Evolutionary conservation across 495 filamentous ascomycete genomes (phyloP), one percentile per base, ranked within the genome.

Genomic region (Xylaria grammica): DNA sequence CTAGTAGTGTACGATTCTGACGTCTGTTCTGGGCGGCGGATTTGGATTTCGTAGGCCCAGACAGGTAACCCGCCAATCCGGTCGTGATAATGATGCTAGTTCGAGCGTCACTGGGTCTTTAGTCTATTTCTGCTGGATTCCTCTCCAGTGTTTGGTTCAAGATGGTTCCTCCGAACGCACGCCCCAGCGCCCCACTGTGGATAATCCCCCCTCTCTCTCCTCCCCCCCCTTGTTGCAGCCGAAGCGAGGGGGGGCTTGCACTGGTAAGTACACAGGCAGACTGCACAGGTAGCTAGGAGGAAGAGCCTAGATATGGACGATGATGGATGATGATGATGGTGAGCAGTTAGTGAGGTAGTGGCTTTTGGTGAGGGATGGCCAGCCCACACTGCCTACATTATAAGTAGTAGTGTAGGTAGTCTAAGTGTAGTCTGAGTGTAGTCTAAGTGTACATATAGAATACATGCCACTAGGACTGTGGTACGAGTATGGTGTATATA

Each of bases 41-140:
- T 60, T 60, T 60, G 44, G 27, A 60, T 49, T 60, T 60, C 10
- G 30, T 52, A 38, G 58, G 58, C 58, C 58, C 30, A 61, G 58
- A 61, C 45, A 52, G 58, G 58, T 34, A 61, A 61, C 32, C 58
- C 58, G 58, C 32, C 46, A 61, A 44, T 42, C 22, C 58, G 13
- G 34, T 40, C 22, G 17, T 27, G 42, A 50, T 44, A 60, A 45
- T 38, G 44, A 40, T 20, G 22, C 40, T 38, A 60, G 55, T 59
- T 59, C 55, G 54, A 46, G 29, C 57, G 54, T 56, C 53, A 56
- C 22, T 42, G 13, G 24, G 34, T 13, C 11, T 42, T 26, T 42
- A 22, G 32, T 40, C 19, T 20, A 9, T 24, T 15, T 24, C 32
- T 7, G 27, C 52, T 10, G 17, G 20, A 20, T 26, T 55, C 52